Evolutionary conservation across 2,329 filamentous ascomycete genomes (phyloP).

Genomic region (Aspergillus latus): DNA sequence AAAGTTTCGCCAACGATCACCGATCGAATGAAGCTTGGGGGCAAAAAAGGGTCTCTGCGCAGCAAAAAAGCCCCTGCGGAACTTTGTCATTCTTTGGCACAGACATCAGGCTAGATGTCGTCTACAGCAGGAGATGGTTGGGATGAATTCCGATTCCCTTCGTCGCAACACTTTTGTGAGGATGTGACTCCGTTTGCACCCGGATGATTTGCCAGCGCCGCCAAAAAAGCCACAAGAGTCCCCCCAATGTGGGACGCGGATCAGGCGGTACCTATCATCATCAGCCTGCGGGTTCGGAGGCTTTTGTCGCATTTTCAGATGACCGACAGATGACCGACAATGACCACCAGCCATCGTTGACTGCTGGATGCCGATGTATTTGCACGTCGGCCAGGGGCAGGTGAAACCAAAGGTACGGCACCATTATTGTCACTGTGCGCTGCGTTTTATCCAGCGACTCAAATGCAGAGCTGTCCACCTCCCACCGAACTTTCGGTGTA

Average conservation of each 20-base stretch:
- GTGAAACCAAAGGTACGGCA: neutral
- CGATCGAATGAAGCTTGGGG: neutral
- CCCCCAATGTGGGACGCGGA: constrained; percentile 31
- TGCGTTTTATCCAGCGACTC: neutral
- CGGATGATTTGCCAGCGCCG: constrained; percentile 21
- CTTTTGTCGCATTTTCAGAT: constrained; percentile 23
- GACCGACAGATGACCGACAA: constrained; percentile 1
- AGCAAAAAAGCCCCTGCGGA: constrained; percentile 5
- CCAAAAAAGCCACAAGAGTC: constrained; percentile 27
- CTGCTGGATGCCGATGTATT: neutral
- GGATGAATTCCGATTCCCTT: constrained; percentile 8
- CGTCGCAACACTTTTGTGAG: constrained; percentile 9
- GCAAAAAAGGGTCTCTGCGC: neutral
- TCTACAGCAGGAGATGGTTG: neutral
- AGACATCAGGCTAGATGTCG: neutral
- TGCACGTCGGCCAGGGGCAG: neutral
- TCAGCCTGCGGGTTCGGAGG: constrained; percentile 23
- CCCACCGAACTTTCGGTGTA: constrained; percentile 26
- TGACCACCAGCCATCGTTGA: constrained; percentile 9
- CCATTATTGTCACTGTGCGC: neutral
- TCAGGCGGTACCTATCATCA: constrained; percentile 35
- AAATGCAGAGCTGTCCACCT: constrained; percentile 7
- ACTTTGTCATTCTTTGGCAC: neutral
- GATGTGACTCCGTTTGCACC: constrained; percentile 22
- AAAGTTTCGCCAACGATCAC: neutral